phyloP scores from a whole-genome alignment of 1,284 basidiomycete species.

The Erythrobasidium hasegawianum region DNA sequence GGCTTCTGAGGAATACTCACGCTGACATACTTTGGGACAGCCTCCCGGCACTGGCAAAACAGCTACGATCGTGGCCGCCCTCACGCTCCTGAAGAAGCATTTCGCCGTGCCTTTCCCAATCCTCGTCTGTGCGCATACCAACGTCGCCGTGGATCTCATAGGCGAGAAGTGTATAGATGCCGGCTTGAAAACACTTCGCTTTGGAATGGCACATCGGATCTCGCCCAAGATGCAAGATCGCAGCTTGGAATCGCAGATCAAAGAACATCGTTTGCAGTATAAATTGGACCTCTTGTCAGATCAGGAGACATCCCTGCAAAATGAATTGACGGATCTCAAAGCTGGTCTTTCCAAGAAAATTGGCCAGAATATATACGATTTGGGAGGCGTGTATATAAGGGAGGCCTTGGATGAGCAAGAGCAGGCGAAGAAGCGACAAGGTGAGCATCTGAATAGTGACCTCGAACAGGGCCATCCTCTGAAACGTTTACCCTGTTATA shows the following conservation, averaged over 20 bases:
- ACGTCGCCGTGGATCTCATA: slow-evolving; percentile 90
- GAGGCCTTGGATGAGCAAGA: background rate
- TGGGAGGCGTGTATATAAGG: background rate
- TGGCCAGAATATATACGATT: background rate
- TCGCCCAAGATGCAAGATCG: slow-evolving; percentile 58
- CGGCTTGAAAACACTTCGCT: slow-evolving; percentile 70
- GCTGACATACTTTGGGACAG: slow-evolving; percentile 53
- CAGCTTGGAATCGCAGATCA: slow-evolving; percentile 66
- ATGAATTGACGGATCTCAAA: background rate
- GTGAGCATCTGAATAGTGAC: background rate
- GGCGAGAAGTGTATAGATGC: slow-evolving; percentile 64
- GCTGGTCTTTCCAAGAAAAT: background rate
- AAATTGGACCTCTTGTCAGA: slow-evolving; percentile 5
- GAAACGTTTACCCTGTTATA: no score
- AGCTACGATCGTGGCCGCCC: slow-evolving; percentile 79
- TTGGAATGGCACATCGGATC: slow-evolving; percentile 65
- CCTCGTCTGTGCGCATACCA: slow-evolving; percentile 86
- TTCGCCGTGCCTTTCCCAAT: slow-evolving; percentile 80
- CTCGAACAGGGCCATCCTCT: no score
- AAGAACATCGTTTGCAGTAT: slow-evolving; percentile 53
- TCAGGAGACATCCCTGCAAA: slow-evolving; percentile 12
- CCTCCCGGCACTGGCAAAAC: slow-evolving; percentile 97
- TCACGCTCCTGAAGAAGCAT: slow-evolving; percentile 77
- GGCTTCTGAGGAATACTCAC: slow-evolving; percentile 16
- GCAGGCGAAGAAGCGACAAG: background rate